Conservation (phyloP, 108 stramenopile species). For the Fragilaria radians region DNA sequence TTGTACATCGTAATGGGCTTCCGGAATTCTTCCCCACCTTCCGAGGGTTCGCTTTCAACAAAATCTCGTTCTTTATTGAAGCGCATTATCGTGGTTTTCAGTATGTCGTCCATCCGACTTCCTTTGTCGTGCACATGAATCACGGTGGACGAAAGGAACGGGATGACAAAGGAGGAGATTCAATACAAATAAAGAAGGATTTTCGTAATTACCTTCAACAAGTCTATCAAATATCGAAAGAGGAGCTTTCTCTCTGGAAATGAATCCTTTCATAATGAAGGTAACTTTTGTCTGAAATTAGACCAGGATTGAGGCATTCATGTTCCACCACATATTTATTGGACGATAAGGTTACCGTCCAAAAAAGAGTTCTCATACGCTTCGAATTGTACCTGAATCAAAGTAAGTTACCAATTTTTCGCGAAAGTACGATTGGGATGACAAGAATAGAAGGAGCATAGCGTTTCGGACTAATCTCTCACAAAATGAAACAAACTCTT, state of each 20-base stretch:
- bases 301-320: too few species aligned
- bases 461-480: too few species aligned
- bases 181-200: neutral
- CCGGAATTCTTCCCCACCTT: conserved; percentile 15
- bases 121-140: conserved; percentile 15
- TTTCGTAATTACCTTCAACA: neutral
- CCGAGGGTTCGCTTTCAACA: conserved; percentile 17
- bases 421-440: too few species aligned
- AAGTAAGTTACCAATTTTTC: too few species aligned
- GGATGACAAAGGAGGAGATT: neutral
- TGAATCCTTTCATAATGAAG: too few species aligned
- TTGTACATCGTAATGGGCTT: conserved; percentile 14
- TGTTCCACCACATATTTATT: too few species aligned
- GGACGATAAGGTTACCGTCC: too few species aligned
- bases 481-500: too few species aligned
- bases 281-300: too few species aligned
- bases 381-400: too few species aligned
- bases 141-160: neutral
- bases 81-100: conserved; percentile 11
- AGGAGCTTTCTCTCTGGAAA: neutral
- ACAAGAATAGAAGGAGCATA: too few species aligned
- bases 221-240: neutral
- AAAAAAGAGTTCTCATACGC: too few species aligned
- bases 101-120: conserved; percentile 4
- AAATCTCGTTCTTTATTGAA: conserved; percentile 14